phyloP scores from a whole-genome alignment of 805 yeast species.

The Lachancea mirantina region DNA sequence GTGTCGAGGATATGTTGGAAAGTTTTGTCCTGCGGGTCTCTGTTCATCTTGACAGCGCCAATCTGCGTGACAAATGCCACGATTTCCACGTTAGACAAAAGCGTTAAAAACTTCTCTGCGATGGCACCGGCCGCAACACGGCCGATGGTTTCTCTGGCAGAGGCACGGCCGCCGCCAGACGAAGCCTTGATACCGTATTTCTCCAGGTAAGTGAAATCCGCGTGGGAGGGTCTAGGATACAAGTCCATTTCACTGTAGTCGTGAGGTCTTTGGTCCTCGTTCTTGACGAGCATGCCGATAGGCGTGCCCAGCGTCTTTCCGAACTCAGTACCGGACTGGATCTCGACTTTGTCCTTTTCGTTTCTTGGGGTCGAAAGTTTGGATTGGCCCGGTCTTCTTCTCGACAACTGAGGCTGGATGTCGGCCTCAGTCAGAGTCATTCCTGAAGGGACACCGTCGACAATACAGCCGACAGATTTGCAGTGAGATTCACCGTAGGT shows the following conservation, averaged over 20 bases:
- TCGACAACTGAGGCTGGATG: slow-evolving; percentile 89
- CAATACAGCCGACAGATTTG: slow-evolving; percentile 94
- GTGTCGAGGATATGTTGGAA: slow-evolving; percentile 65
- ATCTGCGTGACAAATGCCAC: slow-evolving; percentile 96
- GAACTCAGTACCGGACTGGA: slow-evolving; percentile 90
- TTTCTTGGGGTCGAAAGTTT: slow-evolving; percentile 90
- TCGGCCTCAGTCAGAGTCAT: slow-evolving; percentile 77
- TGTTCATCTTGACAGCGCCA: slow-evolving; percentile 70
- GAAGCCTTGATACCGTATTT: slow-evolving; percentile 92
- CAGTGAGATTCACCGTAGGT: slow-evolving; percentile 99
- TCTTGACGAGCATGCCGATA: slow-evolving; percentile 83
- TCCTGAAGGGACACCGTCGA: slow-evolving; percentile 97
- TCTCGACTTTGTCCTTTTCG: slow-evolving; percentile 87
- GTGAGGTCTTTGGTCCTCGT: slow-evolving; percentile 94
- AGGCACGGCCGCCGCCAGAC: slow-evolving; percentile 95
- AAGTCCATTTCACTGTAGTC: slow-evolving; percentile 93
- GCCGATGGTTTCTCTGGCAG: slow-evolving; percentile 97
- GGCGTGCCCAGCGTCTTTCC: slow-evolving; percentile 93
- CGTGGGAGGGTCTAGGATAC: slow-evolving; percentile 97
- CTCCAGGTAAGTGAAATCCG: slow-evolving; percentile 85
- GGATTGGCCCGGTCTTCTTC: slow-evolving; percentile 97
- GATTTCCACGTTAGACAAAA: slow-evolving; percentile 79
- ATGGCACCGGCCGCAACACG: slow-evolving; percentile 98
- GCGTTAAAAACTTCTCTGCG: slow-evolving; percentile 82
- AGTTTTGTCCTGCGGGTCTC: slow-evolving; percentile 56